phyloP scores from a whole-genome alignment of 768 basidiomycete genomes.

The Mycena chlorophos region DNA sequence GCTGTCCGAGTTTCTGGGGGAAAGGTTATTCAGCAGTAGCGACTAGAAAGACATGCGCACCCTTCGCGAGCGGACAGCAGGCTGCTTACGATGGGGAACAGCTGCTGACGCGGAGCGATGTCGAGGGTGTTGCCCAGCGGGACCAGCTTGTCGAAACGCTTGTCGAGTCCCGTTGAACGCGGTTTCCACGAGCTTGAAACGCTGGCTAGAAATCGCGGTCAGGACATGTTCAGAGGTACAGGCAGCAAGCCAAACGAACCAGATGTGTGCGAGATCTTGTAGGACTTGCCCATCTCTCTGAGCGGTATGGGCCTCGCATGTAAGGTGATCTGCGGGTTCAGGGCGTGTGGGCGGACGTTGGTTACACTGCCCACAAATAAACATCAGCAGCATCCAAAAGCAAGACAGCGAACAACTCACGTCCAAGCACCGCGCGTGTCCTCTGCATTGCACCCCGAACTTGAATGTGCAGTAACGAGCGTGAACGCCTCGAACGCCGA shows the following conservation, averaged over 20 bases:
- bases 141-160: neutral
- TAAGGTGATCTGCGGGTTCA: neutral
- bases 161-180: neutral
- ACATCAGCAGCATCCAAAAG: neutral
- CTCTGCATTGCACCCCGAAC: neutral
- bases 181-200: neutral
- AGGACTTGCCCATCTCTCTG: slow-evolving; percentile 2
- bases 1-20: neutral
- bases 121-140: slow-evolving; percentile 1
- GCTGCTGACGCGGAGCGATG: slow-evolving; percentile 3
- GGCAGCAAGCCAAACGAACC: neutral
- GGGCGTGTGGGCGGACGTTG: neutral
- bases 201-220: neutral
- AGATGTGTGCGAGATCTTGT: slow-evolving; percentile 2
- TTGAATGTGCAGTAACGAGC: slow-evolving; percentile 2
- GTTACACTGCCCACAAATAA: neutral
- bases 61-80: neutral
- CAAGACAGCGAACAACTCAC: neutral
- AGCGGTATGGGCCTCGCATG: slow-evolving; percentile 1
- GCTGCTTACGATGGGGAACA: neutral
- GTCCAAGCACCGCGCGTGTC: slow-evolving; percentile 9
- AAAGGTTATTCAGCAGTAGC: neutral
- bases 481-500: neutral
- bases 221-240: too few species aligned
- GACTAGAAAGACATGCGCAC: neutral